A percentile compares a stretch with the other conserved stretches of the same genome.
Evolutionary conservation across 2,329 filamentous ascomycete species (phyloP).

Genomic region (Grosmannia huntii): DNA sequence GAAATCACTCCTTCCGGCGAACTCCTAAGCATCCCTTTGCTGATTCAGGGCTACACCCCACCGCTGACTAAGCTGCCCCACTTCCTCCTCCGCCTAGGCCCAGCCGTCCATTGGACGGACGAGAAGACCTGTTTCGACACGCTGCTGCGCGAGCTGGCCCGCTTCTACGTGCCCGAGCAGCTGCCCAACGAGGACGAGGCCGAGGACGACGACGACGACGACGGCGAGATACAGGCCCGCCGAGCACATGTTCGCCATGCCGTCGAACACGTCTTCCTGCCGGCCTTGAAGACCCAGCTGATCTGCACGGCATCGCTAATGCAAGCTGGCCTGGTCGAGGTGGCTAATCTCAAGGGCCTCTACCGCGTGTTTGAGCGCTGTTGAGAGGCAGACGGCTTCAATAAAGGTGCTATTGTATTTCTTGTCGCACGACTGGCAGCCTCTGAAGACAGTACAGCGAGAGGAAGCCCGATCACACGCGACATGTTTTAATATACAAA

Average conservation of each 20-base stretch:
- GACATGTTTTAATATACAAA: neutral
- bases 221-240: conserved; percentile 41
- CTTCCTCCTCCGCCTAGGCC: conserved; percentile 79
- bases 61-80: conserved; percentile 74
- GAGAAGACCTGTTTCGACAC: conserved; percentile 78
- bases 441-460: neutral
- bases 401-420: no score
- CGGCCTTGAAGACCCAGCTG: conserved; percentile 70
- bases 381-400: conserved; percentile 23
- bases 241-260: conserved; percentile 58
- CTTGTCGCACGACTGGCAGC: no score
- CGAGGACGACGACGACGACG: conserved; percentile 19
- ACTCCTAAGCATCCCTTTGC: conserved; percentile 65
- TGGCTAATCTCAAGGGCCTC: conserved; percentile 82
- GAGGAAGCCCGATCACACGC: no score
- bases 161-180: conserved; percentile 82
- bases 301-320: conserved; percentile 71
- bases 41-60: conserved; percentile 82
- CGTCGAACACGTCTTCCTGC: conserved; percentile 80
- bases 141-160: conserved; percentile 75
- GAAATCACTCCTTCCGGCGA: conserved; percentile 69
- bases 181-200: conserved; percentile 36
- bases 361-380: conserved; percentile 95
- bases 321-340: conserved; percentile 63
- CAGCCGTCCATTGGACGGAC: conserved; percentile 72